Conservation (phyloP, 2,329 filamentous ascomycete species). For the Colletotrichum tropicale region DNA sequence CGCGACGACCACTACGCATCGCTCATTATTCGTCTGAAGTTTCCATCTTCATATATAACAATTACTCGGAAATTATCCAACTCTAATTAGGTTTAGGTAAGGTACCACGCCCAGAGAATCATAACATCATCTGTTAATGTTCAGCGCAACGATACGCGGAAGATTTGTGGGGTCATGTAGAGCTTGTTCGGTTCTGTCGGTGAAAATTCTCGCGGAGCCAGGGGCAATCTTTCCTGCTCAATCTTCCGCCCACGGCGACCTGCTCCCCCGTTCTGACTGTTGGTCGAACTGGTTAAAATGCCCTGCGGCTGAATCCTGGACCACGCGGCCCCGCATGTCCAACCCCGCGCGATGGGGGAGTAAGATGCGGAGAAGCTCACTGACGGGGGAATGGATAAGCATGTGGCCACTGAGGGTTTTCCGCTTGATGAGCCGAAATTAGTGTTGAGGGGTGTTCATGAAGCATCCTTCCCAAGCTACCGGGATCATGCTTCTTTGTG, state of each 20-base stretch:
- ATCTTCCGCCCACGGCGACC: not conserved
- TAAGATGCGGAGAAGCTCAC: not conserved
- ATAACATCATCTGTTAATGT: not conserved
- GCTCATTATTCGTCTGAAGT: not conserved
- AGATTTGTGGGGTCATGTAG: slow-evolving; percentile 8
- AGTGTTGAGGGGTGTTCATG: not conserved
- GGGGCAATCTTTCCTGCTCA: not conserved
- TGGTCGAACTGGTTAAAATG: not conserved
- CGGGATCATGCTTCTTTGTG: not conserved
- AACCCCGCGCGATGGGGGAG: not conserved
- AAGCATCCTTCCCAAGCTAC: not conserved
- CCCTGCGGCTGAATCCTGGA: not conserved
- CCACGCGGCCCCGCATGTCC: not conserved
- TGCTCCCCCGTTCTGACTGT: not conserved
- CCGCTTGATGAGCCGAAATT: not conserved
- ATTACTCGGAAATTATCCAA: not conserved
- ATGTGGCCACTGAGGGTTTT: not conserved
- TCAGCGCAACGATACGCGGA: slow-evolving; percentile 12
- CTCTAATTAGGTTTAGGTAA: not conserved
- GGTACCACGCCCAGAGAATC: not conserved
- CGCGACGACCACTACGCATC: not conserved
- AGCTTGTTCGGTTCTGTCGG: slow-evolving; percentile 1
- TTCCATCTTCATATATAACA: not conserved
- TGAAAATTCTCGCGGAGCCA: not conserved
- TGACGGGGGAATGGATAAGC: not conserved